Evolutionary conservation across 129 eudicot species (phyloP), one percentile per base, ranked within the genome.

Genomic region (Heracleum sosnowskyi): DNA sequence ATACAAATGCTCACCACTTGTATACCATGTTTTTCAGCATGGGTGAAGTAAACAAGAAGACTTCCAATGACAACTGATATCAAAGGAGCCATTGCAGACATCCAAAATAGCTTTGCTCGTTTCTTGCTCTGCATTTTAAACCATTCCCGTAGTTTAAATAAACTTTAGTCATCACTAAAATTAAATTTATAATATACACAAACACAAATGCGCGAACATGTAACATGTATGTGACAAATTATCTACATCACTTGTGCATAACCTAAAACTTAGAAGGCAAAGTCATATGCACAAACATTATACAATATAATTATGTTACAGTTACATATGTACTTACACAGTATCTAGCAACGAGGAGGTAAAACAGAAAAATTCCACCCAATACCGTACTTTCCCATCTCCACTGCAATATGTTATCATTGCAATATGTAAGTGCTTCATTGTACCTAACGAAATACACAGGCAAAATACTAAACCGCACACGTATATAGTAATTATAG

Each of bases 21-120:
- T 74, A 96, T 90, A 1, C 99, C 99, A 41, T 96, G 97, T 45
- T 84, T 92, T 37, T 96, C 99, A 45, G 99, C 99, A 62, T 92
- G 95, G 71, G 99, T 92, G 64, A 96, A 75, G 77, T 90, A 96
- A 41, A 92, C 97, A 22, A 96, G 91, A 69, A 96, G 42, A 34
- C 92, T 96, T 69, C 97, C 99, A 69, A 96, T 69, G 60, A 92
- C 84, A 34, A 96, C 97, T 15, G 97, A 90, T 40, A 90, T 89
- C 82, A 96, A 83, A 51, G 99, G 99, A 77, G 99, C 96, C 90
- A 90, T 88, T 34, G 97, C 99, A 17, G 97, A 88, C 82, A 96
- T 86, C 97, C 97, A 96, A 62, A 96, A 96, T 70, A 96, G 76
- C 33, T 79, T 90, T 34, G 97, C 87, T 81, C 83, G 79, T 83